Evolutionary conservation across 192 early-diverging fungal genomes (phyloP).

Genomic region (Coemansia sp.): DNA sequence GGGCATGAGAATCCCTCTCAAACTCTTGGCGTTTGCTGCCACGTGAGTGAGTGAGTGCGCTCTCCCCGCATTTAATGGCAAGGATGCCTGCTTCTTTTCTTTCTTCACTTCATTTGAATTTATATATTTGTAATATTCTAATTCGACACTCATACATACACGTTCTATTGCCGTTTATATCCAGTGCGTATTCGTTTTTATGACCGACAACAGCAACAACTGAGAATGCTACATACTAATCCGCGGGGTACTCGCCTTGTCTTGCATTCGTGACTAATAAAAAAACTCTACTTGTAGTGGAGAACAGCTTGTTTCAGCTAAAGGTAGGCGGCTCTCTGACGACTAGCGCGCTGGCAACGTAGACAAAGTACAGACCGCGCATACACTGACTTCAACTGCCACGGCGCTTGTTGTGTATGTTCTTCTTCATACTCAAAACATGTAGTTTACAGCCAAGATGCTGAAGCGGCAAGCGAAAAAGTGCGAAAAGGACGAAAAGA

Average conservation of each 20-base stretch:
- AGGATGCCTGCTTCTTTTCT: not conserved
- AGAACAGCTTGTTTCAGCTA: conserved; percentile 5
- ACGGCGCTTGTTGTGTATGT: not conserved
- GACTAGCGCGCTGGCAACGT: not conserved
- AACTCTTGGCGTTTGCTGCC: not conserved
- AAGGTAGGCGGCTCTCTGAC: conserved; percentile 9
- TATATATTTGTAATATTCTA: not conserved
- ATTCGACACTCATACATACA: not conserved
- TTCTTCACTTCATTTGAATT: not conserved
- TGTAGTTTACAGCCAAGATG: conserved; percentile 89
- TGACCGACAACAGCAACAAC: not conserved
- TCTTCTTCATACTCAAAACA: not conserved
- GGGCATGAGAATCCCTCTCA: not conserved
- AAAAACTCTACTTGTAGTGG: not conserved
- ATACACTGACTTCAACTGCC: not conserved
- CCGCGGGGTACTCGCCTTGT: not conserved
- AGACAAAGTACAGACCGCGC: not conserved
- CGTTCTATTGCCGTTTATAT: not conserved
- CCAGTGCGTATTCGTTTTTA: not conserved
- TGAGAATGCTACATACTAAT: not conserved
- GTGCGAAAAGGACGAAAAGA: conserved; percentile 79
- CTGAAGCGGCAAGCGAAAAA: conserved; percentile 83
- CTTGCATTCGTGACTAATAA: not conserved
- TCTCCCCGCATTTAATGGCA: not conserved
- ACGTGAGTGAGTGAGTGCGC: not conserved